Conservation (phyloP, 2,329 filamentous ascomycete genomes). For the Exophiala alcalophila region DNA sequence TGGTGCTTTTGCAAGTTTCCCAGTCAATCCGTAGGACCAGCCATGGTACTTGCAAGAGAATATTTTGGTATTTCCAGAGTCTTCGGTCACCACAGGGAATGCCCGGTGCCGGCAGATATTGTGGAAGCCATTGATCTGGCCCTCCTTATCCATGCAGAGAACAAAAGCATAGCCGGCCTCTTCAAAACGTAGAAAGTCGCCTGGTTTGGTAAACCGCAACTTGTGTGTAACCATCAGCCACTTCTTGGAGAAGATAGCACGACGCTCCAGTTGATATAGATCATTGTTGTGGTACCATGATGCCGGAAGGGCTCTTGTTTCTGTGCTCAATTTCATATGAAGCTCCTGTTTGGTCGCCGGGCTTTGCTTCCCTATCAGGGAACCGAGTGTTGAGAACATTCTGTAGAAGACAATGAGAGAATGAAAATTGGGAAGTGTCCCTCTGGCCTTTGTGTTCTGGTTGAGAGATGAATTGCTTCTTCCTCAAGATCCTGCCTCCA, state of each 20-base stretch:
- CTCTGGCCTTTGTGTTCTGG: too few species aligned
- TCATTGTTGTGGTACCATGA: slow-evolving; percentile 51
- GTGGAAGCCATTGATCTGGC: slow-evolving; percentile 58
- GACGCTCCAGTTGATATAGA: slow-evolving; percentile 51
- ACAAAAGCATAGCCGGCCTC: slow-evolving; percentile 54
- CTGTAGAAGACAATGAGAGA: too few species aligned
- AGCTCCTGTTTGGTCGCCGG: too few species aligned
- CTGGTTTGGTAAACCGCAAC: slow-evolving; percentile 49
- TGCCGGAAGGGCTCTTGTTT: slow-evolving; percentile 43
- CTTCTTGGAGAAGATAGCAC: slow-evolving; percentile 51
- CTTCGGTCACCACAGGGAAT: slow-evolving; percentile 49
- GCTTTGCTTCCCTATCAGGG: too few species aligned
- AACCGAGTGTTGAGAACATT: too few species aligned
- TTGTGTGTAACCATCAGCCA: slow-evolving; percentile 45
- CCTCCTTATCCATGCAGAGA: slow-evolving; percentile 49
- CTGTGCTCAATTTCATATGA: too few species aligned
- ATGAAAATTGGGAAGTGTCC: too few species aligned
- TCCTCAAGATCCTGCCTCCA: too few species aligned
- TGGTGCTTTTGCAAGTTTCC: slow-evolving; percentile 60
- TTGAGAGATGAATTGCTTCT: too few species aligned
- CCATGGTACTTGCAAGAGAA: slow-evolving; percentile 62
- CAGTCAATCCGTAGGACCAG: slow-evolving; percentile 60
- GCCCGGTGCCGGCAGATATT: slow-evolving; percentile 62
- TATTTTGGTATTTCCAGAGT: slow-evolving; percentile 36
- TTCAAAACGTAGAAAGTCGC: slow-evolving; percentile 36